Evolutionary conservation across 2,329 filamentous ascomycete species (phyloP).

Genomic region (Amylocarpus encephaloides): DNA sequence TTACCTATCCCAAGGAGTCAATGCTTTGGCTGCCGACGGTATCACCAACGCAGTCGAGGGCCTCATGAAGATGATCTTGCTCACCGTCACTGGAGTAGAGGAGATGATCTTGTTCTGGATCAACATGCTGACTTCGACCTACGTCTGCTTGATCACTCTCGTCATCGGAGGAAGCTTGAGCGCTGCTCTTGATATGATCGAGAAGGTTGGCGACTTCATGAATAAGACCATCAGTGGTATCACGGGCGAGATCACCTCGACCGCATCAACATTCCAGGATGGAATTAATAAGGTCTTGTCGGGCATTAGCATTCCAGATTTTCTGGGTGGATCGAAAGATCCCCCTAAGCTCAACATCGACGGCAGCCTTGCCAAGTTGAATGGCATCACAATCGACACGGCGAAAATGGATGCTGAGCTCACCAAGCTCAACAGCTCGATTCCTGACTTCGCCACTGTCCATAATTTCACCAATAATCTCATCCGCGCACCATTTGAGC

Average conservation of each 20-base stretch:
- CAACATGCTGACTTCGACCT: conserved; percentile 84
- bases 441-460: conserved; percentile 78
- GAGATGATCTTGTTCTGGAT: conserved; percentile 87
- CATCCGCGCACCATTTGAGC: conserved; percentile 73
- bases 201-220: conserved; percentile 53
- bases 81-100: conserved; percentile 78
- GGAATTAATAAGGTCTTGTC: conserved; percentile 50
- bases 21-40: conserved; percentile 72
- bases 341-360: conserved; percentile 59
- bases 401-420: conserved; percentile 63
- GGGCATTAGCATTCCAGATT: conserved; percentile 44
- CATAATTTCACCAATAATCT: conserved; percentile 72
- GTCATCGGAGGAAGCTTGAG: conserved; percentile 74
- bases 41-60: conserved; percentile 76
- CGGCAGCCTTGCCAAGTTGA: conserved; percentile 57
- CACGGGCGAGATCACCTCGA: conserved; percentile 39
- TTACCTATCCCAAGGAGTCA: conserved; percentile 84
- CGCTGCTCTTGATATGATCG: conserved; percentile 56
- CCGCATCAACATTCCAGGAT: conserved; percentile 50
- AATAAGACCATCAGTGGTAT: conserved; percentile 46
- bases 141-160: conserved; percentile 81
- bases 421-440: conserved; percentile 64
- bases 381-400: conserved; percentile 61
- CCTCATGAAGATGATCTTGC: conserved; percentile 69
- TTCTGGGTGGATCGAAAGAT: conserved; percentile 37